Base-by-base conservation (phyloP, 352 stramenopile genomes). In the Pythium oligandrum region DNA sequence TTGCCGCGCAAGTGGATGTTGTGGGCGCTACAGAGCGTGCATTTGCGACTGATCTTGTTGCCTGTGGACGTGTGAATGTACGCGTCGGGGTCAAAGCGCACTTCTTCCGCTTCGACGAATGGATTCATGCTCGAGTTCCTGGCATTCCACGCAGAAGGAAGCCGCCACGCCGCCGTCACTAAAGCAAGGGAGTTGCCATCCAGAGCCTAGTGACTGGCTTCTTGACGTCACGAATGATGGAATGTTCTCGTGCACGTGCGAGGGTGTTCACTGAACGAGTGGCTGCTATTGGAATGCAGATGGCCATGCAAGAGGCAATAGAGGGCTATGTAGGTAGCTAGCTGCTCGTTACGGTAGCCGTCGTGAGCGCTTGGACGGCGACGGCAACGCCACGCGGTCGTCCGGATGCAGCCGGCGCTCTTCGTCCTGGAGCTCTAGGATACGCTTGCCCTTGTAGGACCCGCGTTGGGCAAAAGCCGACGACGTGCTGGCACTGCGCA, bases 381-480 rank as follows among this genome's bases (percentile, higher is more conserved):
- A 84, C 17, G 70, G 67, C 3, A 68, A 42, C 40, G 63, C 57
- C 9, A 53, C 59, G 44, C 64, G 66, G 55, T 88, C 75, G 34
- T 85, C 70, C 2, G 78, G 75, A 32, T 70, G 60, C n/a, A 86
- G 64, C 53, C 78, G 63, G 4, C 81, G 78, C 51, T 89, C 78
- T 69, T 91, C 78, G 57, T 91, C 76, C 53, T 87, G 77, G 17
- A 92, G 59, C 48, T 92, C 73, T 30, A 92, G 52, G 26, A 92
- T 86, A 7, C 78, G 68, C 55, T 92, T 92, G 32, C 75, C 78
- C 44, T 85, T 85, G 66, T 75, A 86, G 6, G 61, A 54, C 1
- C 59, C 63, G 37, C 68, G 71, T 5, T 63, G 63, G 6, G 60
- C 67, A 11, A 66, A 69, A 4, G 56, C 55, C 3, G 61, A 44